A percentile compares a stretch with the other conserved stretches of the same genome.
Conservation (phyloP, 2,329 filamentous ascomycete species). For the Sclerotinia sclerotiorum region DNA sequence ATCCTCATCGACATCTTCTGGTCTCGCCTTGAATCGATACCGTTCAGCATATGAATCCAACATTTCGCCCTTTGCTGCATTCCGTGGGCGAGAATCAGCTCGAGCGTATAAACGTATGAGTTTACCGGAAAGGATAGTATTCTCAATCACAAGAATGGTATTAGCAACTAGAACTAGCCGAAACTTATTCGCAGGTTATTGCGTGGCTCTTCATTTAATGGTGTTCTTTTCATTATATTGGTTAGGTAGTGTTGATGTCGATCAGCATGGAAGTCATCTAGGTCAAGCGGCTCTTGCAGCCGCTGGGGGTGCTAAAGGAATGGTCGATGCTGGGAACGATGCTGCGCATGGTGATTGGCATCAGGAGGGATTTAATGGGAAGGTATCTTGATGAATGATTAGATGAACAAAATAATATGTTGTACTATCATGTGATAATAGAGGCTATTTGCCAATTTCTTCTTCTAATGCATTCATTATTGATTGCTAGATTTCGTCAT, state of each 20-base stretch:
- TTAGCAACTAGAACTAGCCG: slow-evolving; percentile 85
- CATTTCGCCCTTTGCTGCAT: slow-evolving; percentile 92
- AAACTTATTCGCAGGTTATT: slow-evolving; percentile 92
- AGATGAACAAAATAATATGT: slow-evolving; percentile 5
- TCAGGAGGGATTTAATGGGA: slow-evolving; percentile 48
- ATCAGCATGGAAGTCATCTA: slow-evolving; percentile 44
- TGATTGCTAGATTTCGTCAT: slow-evolving; percentile 14
- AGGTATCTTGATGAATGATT: slow-evolving; percentile 30
- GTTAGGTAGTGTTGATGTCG: slow-evolving; percentile 69
- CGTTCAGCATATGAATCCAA: slow-evolving; percentile 91
- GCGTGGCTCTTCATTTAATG: slow-evolving; percentile 81
- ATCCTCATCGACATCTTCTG: slow-evolving; percentile 59
- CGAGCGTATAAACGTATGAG: slow-evolving; percentile 92
- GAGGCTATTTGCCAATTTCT: slow-evolving; percentile 21
- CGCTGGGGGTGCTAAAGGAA: slow-evolving; percentile 44
- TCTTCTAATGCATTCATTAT: slow-evolving; percentile 8
- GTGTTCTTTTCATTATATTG: slow-evolving; percentile 87
- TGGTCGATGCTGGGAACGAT: slow-evolving; percentile 41
- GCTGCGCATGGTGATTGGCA: slow-evolving; percentile 58
- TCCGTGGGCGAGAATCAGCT: slow-evolving; percentile 88
- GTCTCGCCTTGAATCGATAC: slow-evolving; percentile 78
- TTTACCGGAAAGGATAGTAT: slow-evolving; percentile 83
- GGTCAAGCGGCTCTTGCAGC: slow-evolving; percentile 46
- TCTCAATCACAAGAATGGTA: slow-evolving; percentile 87
- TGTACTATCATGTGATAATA: slow-evolving; percentile 38